Base-by-base conservation (phyloP, 2,329 filamentous ascomycete genomes). In the Pseudocercospora fuligena region DNA sequence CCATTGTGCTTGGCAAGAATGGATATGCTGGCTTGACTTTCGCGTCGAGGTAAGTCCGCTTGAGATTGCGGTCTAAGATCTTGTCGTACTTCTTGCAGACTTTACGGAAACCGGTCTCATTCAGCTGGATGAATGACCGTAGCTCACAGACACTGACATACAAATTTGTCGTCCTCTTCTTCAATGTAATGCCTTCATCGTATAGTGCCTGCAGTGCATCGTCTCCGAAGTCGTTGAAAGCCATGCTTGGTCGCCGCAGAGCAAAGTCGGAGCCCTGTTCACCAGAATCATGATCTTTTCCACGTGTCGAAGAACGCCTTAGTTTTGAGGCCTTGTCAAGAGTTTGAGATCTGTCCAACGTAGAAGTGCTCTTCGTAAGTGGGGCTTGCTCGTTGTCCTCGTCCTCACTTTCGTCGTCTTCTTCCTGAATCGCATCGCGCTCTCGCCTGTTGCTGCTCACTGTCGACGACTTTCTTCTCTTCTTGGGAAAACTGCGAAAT, bases 71-170 rank as follows among this genome's bases (percentile, higher is more conserved):
- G 79, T 97, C 91, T 65, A 97, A 82, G 65, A 92, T 98, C 84
- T 99, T 99, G 85, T 99, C 95, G 76, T 95, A 99, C 80, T 99
- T 99, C 82, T 99, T 99, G 72, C 98, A 82, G 0, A 97, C 94
- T 81, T 99, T 99, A 75, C 90, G 88, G 81, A 99, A 99, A 12
- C 95, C 95, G 0, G 95, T 99, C 80, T 92, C 91, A 84, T 99
- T 99, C 69, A 99, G 88, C 81, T 98, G 94, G 63, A 94, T 90
- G 76, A 94, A 99, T 1, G 94, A 98, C 77, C 97, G 96, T 74
- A 99, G 87, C 79, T 97, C 95, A 81, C 94, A 97, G 19, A 98
- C 84, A 71, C 92, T 91, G 54, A 99, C 95, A 77, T 97, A 99
- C 67, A 94, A 84, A 76, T 89, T 89, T 71, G 97, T 89, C 63